A percentile compares a stretch with the other conserved stretches of the same genome.
Evolutionary conservation across 2,329 filamentous ascomycete species (phyloP).

Genomic region (Fonsecaea pugnacius): DNA sequence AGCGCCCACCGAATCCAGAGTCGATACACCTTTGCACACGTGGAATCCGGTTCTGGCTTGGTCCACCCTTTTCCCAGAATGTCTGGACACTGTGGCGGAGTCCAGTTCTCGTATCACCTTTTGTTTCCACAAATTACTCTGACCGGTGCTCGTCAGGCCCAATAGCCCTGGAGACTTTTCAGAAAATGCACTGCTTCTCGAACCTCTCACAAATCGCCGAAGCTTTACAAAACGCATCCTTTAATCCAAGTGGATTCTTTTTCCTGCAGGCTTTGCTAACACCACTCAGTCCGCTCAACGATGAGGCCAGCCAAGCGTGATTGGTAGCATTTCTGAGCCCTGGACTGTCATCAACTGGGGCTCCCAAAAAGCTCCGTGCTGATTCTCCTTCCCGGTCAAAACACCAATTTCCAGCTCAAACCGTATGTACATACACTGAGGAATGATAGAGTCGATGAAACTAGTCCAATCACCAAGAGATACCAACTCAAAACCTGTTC

Average conservation of each 20-base stretch:
- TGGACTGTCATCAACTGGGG: not conserved
- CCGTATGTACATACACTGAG: not conserved
- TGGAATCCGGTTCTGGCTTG: slow-evolving; percentile 17
- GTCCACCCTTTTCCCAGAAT: not conserved
- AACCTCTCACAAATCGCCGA: slow-evolving; percentile 1
- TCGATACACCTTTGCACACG: slow-evolving; percentile 27
- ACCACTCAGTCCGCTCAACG: not conserved
- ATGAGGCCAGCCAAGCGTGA: not conserved
- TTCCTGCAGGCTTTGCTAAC: not conserved
- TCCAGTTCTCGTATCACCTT: slow-evolving; percentile 6
- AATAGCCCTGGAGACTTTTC: slow-evolving; percentile 11
- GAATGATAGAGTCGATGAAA: not conserved
- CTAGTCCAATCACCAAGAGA: not conserved
- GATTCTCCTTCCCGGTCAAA: not conserved
- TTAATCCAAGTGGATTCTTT: not conserved
- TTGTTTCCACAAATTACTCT: slow-evolving; percentile 4
- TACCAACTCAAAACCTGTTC: not conserved
- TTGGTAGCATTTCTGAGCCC: not conserved
- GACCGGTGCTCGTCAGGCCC: slow-evolving; percentile 10
- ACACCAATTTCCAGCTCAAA: not conserved
- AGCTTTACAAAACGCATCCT: slow-evolving; percentile 1
- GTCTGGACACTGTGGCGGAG: slow-evolving; percentile 17
- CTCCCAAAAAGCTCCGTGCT: not conserved
- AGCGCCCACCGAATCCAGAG: not conserved
- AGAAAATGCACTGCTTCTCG: not conserved